Conservation (phyloP, 2,329 filamentous ascomycete genomes). For the Seiridium cupressi region DNA sequence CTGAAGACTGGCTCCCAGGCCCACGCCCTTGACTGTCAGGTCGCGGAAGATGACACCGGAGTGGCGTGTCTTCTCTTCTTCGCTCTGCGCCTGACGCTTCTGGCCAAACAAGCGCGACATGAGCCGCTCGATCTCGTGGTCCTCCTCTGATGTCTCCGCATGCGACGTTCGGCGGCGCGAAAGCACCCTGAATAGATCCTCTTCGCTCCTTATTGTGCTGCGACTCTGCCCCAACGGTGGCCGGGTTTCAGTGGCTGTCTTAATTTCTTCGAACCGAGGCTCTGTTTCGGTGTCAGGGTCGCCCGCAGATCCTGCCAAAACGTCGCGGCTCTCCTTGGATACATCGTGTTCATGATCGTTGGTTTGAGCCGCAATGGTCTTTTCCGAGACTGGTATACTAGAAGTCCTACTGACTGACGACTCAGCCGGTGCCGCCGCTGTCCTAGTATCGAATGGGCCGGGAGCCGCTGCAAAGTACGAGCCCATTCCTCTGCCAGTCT, state of each 20-base stretch:
- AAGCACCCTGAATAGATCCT: constrained; percentile 48
- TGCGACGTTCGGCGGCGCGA: constrained; percentile 42
- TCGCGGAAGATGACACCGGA: constrained; percentile 69
- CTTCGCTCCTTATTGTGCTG: constrained; percentile 38
- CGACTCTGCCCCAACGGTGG: constrained; percentile 18
- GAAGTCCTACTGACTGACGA: background rate
- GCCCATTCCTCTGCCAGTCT: background rate
- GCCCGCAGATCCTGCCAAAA: background rate
- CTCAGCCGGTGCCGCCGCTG: background rate
- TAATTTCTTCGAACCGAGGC: constrained; percentile 26
- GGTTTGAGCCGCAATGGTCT: background rate
- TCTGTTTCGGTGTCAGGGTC: constrained; percentile 12
- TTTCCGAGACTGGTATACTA: background rate
- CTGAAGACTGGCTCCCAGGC: constrained; percentile 58
- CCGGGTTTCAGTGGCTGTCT: constrained; percentile 17
- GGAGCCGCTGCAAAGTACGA: background rate
- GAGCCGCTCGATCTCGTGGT: constrained; percentile 56
- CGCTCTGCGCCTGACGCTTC: constrained; percentile 61
- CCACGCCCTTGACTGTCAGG: constrained; percentile 68
- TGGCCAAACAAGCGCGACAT: constrained; percentile 72
- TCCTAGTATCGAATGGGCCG: background rate
- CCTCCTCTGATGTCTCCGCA: constrained; percentile 29
- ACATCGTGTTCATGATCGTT: background rate
- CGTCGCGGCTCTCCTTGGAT: background rate
- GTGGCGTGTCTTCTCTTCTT: constrained; percentile 69